Conservation (phyloP, 352 stramenopile species). For the Phytopythium kandeliae region DNA sequence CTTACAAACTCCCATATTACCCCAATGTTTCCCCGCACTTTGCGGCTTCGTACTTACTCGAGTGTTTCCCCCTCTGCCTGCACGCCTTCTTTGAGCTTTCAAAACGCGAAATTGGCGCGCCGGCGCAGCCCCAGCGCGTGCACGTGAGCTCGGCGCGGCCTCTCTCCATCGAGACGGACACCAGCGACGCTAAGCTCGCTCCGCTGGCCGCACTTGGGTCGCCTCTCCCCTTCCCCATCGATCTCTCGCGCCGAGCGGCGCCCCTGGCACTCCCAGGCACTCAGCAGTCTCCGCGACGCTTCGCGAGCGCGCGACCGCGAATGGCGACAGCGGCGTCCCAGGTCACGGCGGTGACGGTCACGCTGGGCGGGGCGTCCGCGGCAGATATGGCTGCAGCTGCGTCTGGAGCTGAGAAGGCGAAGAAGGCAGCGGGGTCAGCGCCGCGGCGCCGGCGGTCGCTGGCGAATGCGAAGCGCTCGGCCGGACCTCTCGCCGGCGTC, state of each 20-base stretch:
- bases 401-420: too few relatives aligned
- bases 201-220: not conserved
- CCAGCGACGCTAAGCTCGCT: not conserved
- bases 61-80: not conserved
- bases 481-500: conserved; percentile 33
- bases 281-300: too few relatives aligned
- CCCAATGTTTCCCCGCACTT: not conserved
- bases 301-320: not conserved
- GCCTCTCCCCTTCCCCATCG: too few relatives aligned
- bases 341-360: not conserved
- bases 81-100: conserved; percentile 3
- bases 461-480: conserved; percentile 1
- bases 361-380: not conserved
- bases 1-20: not conserved
- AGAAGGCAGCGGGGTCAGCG: too few relatives aligned
- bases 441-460: not conserved
- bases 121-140: too few relatives aligned
- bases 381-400: too few relatives aligned
- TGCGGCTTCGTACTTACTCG: not conserved
- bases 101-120: conserved; percentile 3
- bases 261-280: too few relatives aligned
- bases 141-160: too few relatives aligned
- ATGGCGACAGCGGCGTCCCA: not conserved
- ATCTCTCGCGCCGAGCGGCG: too few relatives aligned
- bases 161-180: too few relatives aligned